Evolutionary conservation across 192 early-diverging fungal genomes (phyloP), one percentile per base, ranked within the genome.

Genomic region (Pilobolus umbonatus): DNA sequence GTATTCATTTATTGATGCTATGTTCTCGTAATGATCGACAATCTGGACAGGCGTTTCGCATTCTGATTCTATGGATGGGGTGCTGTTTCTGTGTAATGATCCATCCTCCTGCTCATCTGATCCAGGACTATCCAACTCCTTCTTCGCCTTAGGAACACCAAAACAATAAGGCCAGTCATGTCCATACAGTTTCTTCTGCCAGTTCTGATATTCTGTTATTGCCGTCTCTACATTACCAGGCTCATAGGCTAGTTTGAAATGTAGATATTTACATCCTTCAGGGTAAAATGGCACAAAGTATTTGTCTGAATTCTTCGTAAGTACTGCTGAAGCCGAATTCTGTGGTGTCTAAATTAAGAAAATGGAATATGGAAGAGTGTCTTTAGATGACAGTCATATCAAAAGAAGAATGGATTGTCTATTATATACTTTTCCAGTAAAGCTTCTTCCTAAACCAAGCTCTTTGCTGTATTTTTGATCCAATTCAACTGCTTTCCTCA

Each of bases 81-180:
- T n/a, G n/a, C n/a, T n/a, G n/a, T n/a, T n/a, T n/a, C n/a, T n/a
- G n/a, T n/a, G n/a, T n/a, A n/a, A n/a, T n/a, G n/a, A n/a, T n/a
- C n/a, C n/a, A n/a, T n/a, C n/a, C n/a, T n/a, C n/a, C n/a, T n/a
- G n/a, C n/a, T n/a, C n/a, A n/a, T n/a, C n/a, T n/a, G n/a, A n/a
- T n/a, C n/a, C n/a, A n/a, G n/a, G n/a, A n/a, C n/a, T n/a, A n/a
- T n/a, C n/a, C n/a, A n/a, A n/a, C n/a, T n/a, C n/a, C n/a, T n/a
- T n/a, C n/a, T n/a, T n/a, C n/a, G n/a, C n/a, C 60, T 77, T 85
- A 19, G 63, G 56, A 19, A 69, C 63, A 14, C 87, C 90, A 79
- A 95, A 95, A 39, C 95, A 91, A 21, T 84, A 73, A 0, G 89
- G 92, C 91, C 91, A 96, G 65, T 95, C 90, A 25, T 81, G 78